Conservation (phyloP, 2,329 filamentous ascomycete genomes). For the Aspergillus sp. region DNA sequence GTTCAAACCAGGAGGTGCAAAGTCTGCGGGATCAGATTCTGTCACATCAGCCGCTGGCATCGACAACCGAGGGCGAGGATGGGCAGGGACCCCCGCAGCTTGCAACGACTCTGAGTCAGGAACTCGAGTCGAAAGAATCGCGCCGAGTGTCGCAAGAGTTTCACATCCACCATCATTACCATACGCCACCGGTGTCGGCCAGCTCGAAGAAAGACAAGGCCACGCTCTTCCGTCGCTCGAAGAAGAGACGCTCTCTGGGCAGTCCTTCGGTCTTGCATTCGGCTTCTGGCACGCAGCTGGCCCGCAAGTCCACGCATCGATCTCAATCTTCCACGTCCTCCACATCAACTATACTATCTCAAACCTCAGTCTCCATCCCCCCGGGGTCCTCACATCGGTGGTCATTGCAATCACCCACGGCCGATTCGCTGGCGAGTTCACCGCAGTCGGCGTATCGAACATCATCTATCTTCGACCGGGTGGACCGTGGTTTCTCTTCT, state of each 20-base stretch:
- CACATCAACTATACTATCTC: conserved; percentile 62
- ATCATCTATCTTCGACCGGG: conserved; percentile 75
- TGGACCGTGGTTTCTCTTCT: conserved; percentile 63
- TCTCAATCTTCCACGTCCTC: conserved; percentile 44
- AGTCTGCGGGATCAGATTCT: conserved; percentile 77
- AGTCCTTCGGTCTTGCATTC: conserved; percentile 51
- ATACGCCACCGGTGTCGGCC: conserved; percentile 59
- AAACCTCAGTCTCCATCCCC: conserved; percentile 59
- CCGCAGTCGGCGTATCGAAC: conserved; percentile 71
- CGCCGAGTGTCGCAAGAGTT: conserved; percentile 67
- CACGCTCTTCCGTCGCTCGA: conserved; percentile 55
- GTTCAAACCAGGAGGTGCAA: conserved; percentile 92
- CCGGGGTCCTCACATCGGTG: conserved; percentile 41
- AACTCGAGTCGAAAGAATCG: conserved; percentile 60
- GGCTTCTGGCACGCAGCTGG: conserved; percentile 25
- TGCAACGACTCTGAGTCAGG: conserved; percentile 64
- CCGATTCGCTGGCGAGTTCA: conserved; percentile 73
- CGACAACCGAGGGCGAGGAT: conserved; percentile 21
- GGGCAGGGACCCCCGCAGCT: conserved; percentile 33
- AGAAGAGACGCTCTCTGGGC: conserved; percentile 70
- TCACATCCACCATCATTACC: conserved; percentile 94
- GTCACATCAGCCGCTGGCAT: conserved; percentile 68
- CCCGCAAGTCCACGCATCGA: conserved; percentile 35
- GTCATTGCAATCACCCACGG: conserved; percentile 42
- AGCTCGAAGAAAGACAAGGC: conserved; percentile 55